These are phyloP conservation scores for Colletotrichum orchidophilum DNA, from an alignment of 2,329 filamentous ascomycete genomes.

Conservation along the genomic window DNA sequence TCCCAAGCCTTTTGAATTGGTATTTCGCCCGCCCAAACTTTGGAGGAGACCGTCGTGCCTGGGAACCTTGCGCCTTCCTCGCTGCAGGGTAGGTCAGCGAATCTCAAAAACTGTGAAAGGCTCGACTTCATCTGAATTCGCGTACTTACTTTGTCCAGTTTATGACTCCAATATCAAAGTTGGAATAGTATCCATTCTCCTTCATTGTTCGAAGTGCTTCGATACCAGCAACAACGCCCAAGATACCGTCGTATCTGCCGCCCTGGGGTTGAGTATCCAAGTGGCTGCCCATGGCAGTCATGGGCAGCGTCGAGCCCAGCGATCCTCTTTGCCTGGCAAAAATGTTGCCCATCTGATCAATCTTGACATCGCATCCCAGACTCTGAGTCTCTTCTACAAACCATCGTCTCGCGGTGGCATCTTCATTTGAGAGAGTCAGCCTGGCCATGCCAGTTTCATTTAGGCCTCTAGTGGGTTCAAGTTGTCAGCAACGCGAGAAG, in stretches of 20 bases:
- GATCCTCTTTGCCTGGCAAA: constrained; percentile 77
- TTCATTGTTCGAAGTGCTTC: constrained; percentile 76
- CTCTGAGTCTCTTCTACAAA: constrained; percentile 71
- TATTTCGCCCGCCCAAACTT: constrained; percentile 79
- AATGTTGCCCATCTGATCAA: constrained; percentile 84
- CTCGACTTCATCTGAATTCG: constrained; percentile 14
- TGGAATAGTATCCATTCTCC: constrained; percentile 74
- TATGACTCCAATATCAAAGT: constrained; percentile 77
- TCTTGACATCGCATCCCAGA: constrained; percentile 72
- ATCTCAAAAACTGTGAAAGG: fast-evolving
- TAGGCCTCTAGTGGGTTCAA: constrained; percentile 17
- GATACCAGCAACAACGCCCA: constrained; percentile 77
- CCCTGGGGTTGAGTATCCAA: constrained; percentile 72
- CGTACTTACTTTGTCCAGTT: constrained; percentile 80
- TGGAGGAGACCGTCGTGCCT: constrained; percentile 77
- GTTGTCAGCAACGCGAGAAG: not conserved
- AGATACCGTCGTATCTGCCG: constrained; percentile 79
- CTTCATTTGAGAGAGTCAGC: constrained; percentile 75
- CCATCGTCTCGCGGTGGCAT: constrained; percentile 79
- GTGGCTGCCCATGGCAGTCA: constrained; percentile 75
- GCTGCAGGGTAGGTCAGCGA: constrained; percentile 46
- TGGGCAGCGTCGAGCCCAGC: constrained; percentile 64
- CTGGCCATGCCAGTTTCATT: constrained; percentile 80
- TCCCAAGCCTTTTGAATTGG: constrained; percentile 68
- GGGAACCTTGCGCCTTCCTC: constrained; percentile 87